phyloP scores from a whole-genome alignment of 148 eudicot species.

The Polygonum aviculare region DNA sequence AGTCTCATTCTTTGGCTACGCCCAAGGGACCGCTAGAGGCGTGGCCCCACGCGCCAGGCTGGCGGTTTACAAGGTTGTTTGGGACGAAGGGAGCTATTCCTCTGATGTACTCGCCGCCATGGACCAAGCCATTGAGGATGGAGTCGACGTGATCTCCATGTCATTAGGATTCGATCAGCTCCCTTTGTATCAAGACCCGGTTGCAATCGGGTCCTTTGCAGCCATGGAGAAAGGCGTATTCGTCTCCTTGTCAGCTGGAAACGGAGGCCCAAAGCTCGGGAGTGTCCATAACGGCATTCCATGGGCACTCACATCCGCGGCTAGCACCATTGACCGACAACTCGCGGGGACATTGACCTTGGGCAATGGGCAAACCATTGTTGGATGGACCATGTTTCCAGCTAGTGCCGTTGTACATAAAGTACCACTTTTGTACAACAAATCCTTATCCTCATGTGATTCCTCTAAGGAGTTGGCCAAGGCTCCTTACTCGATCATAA shows the following conservation, averaged over 20 bases:
- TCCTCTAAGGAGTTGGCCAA: constrained; percentile 15
- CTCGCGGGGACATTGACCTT: constrained; percentile 32
- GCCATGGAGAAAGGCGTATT: constrained; percentile 52
- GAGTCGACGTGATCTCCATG: constrained; percentile 55
- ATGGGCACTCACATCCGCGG: constrained; percentile 42
- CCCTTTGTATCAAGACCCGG: constrained; percentile 34
- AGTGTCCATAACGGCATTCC: constrained; percentile 60
- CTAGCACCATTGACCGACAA: constrained; percentile 50
- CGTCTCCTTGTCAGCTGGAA: constrained; percentile 59
- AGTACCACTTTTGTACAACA: constrained; percentile 13
- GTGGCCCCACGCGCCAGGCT: constrained; percentile 59
- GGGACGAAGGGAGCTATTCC: constrained; percentile 32
- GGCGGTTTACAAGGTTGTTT: constrained; percentile 60
- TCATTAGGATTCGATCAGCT: constrained; percentile 34
- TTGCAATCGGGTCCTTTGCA: constrained; percentile 49
- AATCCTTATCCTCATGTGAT: constrained; percentile 18
- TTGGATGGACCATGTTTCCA: constrained; percentile 29
- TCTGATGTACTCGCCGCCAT: constrained; percentile 53
- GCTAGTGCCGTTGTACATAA: constrained; percentile 17
- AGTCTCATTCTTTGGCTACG: constrained; percentile 61
- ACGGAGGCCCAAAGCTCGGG: constrained; percentile 34
- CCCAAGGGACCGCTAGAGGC: constrained; percentile 48
- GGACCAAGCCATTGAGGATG: constrained; percentile 51
- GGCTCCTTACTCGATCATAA: constrained; percentile 15
- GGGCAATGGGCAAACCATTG: constrained; percentile 30